Evolutionary conservation across 192 early-diverging fungal genomes (phyloP), one percentile per base, ranked within the genome.

Genomic region (Coemansia sp.): DNA sequence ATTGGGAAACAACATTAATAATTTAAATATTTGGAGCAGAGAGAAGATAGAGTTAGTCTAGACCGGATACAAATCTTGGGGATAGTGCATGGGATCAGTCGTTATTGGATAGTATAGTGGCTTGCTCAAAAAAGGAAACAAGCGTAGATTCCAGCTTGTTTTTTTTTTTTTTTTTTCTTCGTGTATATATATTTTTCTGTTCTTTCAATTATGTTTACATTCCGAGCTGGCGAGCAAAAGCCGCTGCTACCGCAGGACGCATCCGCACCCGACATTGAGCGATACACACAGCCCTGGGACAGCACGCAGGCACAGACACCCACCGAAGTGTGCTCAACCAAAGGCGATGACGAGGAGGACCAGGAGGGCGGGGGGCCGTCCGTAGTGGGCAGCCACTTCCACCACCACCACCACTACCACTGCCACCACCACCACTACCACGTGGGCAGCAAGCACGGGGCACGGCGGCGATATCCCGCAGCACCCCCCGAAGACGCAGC

Each of bases 371-470:
- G 34, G 14, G 35, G 58, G 9, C 28, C 58, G 34, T 45, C 37
- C 38, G 46, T 23, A 46, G 46, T 21, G 46, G n/a, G 45, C 61
- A 51, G 69, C 68, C 51, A 67, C 18, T 61, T 70, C 55, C 64
- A 81, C 56, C 69, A 72, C 33, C 59, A n/a, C n/a, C n/a, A 72
- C 66, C 73, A 79, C 28, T 61, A 74, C 39, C 63, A 74, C 72
- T 48, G 74, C 60, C 56, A 66, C 46, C 23, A 57, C 33, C 43
- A 64, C 33, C 73, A 62, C 61, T 36, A 59, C 59, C 38, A 71
- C 63, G 48, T 26, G 48, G 48, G 48, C 45, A 56, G 20, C 43
- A 50, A 35, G 20, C 40, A 63, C 26, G 53, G 61, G 34, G 57
- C 48, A 1, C 64, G 71, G 28, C 63, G 65, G 24, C 71, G 59